Evolutionary conservation across 176 grass and related monocot genomes (phyloP).

Genomic region (Otatea glauca): DNA sequence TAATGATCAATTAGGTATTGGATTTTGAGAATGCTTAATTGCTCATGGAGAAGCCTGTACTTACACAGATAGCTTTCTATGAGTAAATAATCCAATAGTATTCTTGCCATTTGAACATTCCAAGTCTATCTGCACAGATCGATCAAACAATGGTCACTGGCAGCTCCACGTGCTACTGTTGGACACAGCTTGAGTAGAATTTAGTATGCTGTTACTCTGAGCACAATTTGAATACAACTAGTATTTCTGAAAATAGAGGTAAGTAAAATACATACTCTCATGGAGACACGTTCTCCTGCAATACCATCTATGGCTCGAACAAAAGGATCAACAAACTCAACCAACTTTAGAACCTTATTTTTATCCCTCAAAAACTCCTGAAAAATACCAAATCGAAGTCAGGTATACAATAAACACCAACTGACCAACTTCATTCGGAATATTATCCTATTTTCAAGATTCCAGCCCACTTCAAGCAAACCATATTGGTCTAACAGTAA

Average conservation of each 20-base stretch:
- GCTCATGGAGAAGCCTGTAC: slow-evolving; percentile 23
- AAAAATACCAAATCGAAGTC: slow-evolving; percentile 17
- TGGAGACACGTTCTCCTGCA: slow-evolving; percentile 72
- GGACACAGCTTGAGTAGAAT: slow-evolving; percentile 20
- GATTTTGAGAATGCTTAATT: not conserved
- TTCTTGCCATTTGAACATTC: slow-evolving; percentile 67
- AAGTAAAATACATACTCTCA: slow-evolving; percentile 69
- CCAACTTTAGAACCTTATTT: slow-evolving; percentile 68
- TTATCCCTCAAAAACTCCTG: slow-evolving; percentile 85
- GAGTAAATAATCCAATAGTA: slow-evolving; percentile 70
- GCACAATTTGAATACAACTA: not conserved
- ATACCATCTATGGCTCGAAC: slow-evolving; percentile 83
- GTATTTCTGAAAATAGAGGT: not conserved
- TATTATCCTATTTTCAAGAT: slow-evolving; percentile 28
- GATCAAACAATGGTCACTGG: slow-evolving; percentile 9
- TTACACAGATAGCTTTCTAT: slow-evolving; percentile 71
- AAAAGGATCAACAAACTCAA: slow-evolving; percentile 65
- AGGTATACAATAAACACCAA: slow-evolving; percentile 18
- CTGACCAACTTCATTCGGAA: slow-evolving; percentile 7
- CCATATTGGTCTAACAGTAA: not conserved
- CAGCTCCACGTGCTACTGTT: not conserved
- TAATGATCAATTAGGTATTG: slow-evolving; percentile 2
- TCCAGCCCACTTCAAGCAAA: not conserved
- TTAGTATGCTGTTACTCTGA: not conserved
- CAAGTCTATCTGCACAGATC: slow-evolving; percentile 66